These are phyloP conservation scores for Crithidia mellificae DNA, from an alignment of 208 protist species.

Conservation along the genomic window DNA sequence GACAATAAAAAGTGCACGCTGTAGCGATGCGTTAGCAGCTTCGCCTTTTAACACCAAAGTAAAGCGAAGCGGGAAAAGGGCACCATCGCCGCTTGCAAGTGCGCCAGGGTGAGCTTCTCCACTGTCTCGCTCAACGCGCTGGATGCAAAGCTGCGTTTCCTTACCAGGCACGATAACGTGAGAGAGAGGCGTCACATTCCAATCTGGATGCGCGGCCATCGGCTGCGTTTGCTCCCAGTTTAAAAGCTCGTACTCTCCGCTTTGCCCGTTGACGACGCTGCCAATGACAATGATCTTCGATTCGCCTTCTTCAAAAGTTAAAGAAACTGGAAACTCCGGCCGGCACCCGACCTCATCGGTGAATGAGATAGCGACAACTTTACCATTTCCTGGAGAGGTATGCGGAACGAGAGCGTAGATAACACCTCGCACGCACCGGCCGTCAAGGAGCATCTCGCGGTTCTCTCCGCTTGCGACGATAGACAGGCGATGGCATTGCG, in stretches of 20 bases:
- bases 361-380: constrained; percentile 21
- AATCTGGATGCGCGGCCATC: constrained; percentile 10
- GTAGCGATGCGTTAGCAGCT: not conserved
- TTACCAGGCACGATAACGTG: constrained; percentile 16
- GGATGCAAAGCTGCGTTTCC: constrained; percentile 18
- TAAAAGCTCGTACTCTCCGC: constrained; percentile 20
- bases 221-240: constrained; percentile 35
- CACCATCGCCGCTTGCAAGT: not conserved
- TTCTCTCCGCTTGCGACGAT: constrained; percentile 29
- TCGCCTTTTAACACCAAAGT: constrained; percentile 30
- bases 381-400: constrained; percentile 7
- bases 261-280: constrained; percentile 24
- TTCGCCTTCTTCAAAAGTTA: constrained; percentile 25
- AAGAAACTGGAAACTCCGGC: constrained; percentile 23
- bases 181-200: constrained; percentile 14
- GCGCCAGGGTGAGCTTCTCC: not conserved
- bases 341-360: constrained; percentile 25
- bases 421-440: constrained; percentile 24
- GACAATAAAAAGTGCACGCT: constrained; percentile 26
- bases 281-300: constrained; percentile 29
- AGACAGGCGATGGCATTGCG: constrained; percentile 21
- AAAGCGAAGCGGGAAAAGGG: constrained; percentile 31
- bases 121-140: constrained; percentile 1
- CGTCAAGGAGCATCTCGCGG: constrained; percentile 23
- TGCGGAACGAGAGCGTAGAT: constrained; percentile 27